Base-by-base conservation (phyloP, 352 stramenopile genomes). In the Phytophthora boehmeriae region DNA sequence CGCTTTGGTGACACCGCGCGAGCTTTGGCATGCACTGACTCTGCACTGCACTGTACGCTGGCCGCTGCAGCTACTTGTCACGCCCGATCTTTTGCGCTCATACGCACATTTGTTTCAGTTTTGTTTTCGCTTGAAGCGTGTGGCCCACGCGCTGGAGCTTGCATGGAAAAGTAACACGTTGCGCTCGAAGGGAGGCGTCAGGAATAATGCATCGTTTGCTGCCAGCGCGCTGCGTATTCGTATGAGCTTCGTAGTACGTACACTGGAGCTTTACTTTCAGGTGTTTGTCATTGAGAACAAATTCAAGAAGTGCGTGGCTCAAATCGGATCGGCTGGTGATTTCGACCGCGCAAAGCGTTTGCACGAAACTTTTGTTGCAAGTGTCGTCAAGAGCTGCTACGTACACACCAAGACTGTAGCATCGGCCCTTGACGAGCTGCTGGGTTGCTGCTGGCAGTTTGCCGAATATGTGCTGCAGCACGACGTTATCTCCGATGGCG, bases 91-190 rank as follows among this genome's bases (percentile, higher is more conserved):
- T 5, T 39, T 92, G 57, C 69, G 73, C 6, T 83, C 72, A 5
- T 94, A 94, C 49, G 64, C 61, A n/a, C 71, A 86, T 13, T 47
- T 94, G 27, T 94, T 92, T 58, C 83, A 90, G 64, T 90, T 94
- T 46, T 89, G 76, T 38, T 90, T 94, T 45, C 81, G 81, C 2
- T 57, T 94, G 39, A 94, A 94, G 50, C 86, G 86, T 20, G 68
- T 90, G 11, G 69, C 80, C 0, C 69, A 90, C 45, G 86, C 78
- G 27, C 68, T 94, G 1, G 83, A 92, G 34, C 52, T 74, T 36
- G 80, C 75, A 6, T 94, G 81, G 83, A 92, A 90, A 43, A 71
- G 68, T 58, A 55, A 23, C 22, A 59, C 60, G 2, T 48, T 88
- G 27, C 76, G 77, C 10, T 68, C 58, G 1, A 80, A 75, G 23